Evolutionary conservation across 176 grass and related monocot species (phyloP).

Genomic region (Chloris gayana): DNA sequence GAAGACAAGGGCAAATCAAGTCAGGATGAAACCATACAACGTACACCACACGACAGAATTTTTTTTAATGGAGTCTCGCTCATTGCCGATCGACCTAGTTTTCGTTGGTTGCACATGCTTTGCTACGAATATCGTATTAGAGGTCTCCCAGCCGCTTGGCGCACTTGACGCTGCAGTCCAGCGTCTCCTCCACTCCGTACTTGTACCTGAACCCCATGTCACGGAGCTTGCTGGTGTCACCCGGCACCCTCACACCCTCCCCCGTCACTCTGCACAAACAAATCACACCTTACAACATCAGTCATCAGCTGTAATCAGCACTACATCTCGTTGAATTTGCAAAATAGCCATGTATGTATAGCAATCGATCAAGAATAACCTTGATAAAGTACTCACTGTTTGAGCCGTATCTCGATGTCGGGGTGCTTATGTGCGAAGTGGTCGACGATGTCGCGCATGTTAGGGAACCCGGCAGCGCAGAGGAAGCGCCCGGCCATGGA

Average conservation of each 20-base stretch:
- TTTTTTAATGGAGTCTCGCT: not conserved
- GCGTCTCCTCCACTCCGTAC: conserved; percentile 18
- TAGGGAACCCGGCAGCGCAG: conserved; percentile 48
- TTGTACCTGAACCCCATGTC: conserved; percentile 56
- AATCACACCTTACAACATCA: not conserved
- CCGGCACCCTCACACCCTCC: conserved; percentile 32
- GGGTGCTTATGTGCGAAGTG: conserved; percentile 44
- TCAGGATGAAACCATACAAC: too few species aligned
- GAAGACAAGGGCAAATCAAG: too few species aligned
- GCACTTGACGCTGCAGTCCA: conserved; percentile 40
- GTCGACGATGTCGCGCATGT: conserved; percentile 37
- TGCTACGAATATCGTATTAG: not conserved
- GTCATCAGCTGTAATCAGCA: not conserved
- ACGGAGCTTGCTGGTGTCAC: conserved; percentile 37
- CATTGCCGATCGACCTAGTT: not conserved
- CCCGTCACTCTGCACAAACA: conserved; percentile 34
- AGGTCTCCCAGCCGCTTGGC: conserved; percentile 45
- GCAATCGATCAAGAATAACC: too few species aligned
- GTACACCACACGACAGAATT: too few species aligned
- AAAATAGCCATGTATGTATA: too few species aligned
- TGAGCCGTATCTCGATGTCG: conserved; percentile 41
- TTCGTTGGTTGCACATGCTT: too few species aligned
- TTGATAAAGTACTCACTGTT: conserved; percentile 42
- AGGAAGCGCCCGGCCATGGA: conserved; percentile 69
- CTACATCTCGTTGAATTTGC: not conserved